A percentile compares a stretch with the other conserved stretches of the same genome.
phyloP scores from a whole-genome alignment of 2,329 filamentous ascomycete genomes.

The Penicillium thymicola region DNA sequence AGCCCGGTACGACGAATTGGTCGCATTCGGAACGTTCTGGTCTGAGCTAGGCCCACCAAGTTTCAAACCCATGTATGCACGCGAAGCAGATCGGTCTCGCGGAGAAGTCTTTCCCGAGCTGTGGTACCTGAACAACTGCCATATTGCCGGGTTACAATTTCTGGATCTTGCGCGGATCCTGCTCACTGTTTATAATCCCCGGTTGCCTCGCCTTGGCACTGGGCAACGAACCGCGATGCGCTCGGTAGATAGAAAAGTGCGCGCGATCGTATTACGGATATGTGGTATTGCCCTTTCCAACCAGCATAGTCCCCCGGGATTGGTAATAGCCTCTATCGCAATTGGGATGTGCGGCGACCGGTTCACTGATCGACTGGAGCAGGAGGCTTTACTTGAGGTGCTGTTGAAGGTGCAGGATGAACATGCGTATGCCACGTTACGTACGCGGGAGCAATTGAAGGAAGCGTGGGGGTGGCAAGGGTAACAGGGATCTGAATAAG shows the following conservation, averaged over 20 bases:
- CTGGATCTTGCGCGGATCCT: slow-evolving; percentile 58
- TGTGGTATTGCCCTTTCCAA: slow-evolving; percentile 61
- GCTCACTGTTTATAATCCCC: slow-evolving; percentile 56
- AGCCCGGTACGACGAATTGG: slow-evolving; percentile 32
- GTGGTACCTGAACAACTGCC: slow-evolving; percentile 56
- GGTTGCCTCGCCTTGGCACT: slow-evolving; percentile 49
- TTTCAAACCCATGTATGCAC: slow-evolving; percentile 54
- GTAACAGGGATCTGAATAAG: background rate
- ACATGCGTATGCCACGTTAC: background rate
- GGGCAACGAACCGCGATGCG: slow-evolving; percentile 18
- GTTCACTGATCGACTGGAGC: slow-evolving; percentile 29
- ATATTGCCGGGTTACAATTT: slow-evolving; percentile 60
- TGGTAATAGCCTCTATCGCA: slow-evolving; percentile 44
- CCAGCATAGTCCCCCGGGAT: slow-evolving; percentile 53
- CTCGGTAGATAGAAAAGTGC: slow-evolving; percentile 12
- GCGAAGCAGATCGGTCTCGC: slow-evolving; percentile 34
- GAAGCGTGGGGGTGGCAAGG: background rate
- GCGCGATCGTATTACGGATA: slow-evolving; percentile 49
- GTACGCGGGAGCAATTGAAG: background rate
- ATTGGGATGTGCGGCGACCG: slow-evolving; percentile 36
- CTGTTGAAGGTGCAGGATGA: background rate
- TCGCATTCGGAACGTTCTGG: slow-evolving; percentile 50
- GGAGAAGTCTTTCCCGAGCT: slow-evolving; percentile 55
- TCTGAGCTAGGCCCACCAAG: slow-evolving; percentile 47
- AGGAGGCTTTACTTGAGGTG: slow-evolving; percentile 23